Evolutionary conservation across 2,329 filamentous ascomycete species (phyloP), one percentile per base, ranked within the genome.

Genomic region (Penicillium griseofulvum): DNA sequence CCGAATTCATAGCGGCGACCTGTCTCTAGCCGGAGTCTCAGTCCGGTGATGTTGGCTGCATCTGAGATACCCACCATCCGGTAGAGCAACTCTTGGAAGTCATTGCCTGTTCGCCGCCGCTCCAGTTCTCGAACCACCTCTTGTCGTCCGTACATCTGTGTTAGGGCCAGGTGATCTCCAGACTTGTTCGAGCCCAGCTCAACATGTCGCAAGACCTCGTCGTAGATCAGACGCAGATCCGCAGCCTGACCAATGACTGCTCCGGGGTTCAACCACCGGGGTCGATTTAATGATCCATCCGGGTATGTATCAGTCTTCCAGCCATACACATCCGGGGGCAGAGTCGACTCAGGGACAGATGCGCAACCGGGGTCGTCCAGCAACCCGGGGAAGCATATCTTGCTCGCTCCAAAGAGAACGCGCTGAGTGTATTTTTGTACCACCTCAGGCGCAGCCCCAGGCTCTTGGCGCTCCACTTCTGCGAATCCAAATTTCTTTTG

Each of bases 351-450:
- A 0, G 83, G 83, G 0, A 82, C 76, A 17, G 78, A 77, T 39
- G 74, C 75, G 64, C 83, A 86, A n/a, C 79, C 77, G 34, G 77
- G 69, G 50, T 82, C 78, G 1, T 72, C 67, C 2, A 64, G 51
- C 1, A 69, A 59, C 55, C 75, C 74, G 2, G 75, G 75, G 57
- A 74, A 76, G 60, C 83, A 86, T 22, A 73, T 65, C 65, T 85
- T 85, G 52, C 79, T 76, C 9, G 81, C 80, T 3, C 76, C 80
- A 57, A 85, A 86, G 1, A 86, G 61, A 10, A 86, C 79, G 8
- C 77, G 78, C 60, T 84, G 81, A 1, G 72, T 76, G 57, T 81
- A 80, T 52, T 74, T 76, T 56, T 74, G 75, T 7, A 73, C 58
- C 4, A 59, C 49, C 41, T 67, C 61, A 22, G 65, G 54, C 29